These are phyloP conservation scores for Epicoccum sorghinum DNA, from an alignment of 2,329 filamentous ascomycete species.

Conservation along the genomic window DNA sequence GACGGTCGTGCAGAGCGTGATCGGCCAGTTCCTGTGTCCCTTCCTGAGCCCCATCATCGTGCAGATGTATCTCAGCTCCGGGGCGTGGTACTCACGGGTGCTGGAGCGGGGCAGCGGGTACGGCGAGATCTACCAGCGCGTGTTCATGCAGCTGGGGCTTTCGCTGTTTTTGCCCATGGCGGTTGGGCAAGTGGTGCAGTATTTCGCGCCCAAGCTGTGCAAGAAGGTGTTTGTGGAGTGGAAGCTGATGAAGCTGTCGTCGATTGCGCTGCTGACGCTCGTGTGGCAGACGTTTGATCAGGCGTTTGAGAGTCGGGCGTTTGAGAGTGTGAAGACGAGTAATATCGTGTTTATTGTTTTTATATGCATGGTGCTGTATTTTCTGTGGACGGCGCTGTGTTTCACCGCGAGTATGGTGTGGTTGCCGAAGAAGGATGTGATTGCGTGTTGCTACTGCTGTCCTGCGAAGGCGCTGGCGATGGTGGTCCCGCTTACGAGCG, in stretches of 20 bases:
- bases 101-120: conserved; percentile 62
- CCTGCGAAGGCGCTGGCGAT: conserved; percentile 75
- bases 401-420: conserved; percentile 60
- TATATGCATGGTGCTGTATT: conserved; percentile 68
- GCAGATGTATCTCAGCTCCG: conserved; percentile 63
- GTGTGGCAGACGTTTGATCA: conserved; percentile 72
- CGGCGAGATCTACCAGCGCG: conserved; percentile 66
- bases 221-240: conserved; percentile 59
- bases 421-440: conserved; percentile 65
- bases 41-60: conserved; percentile 71
- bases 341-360: conserved; percentile 72
- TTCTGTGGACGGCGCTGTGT: conserved; percentile 68
- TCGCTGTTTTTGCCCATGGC: conserved; percentile 69
- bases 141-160: conserved; percentile 71
- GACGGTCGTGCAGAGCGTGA: conserved; percentile 66
- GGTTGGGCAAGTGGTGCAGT: conserved; percentile 66
- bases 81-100: conserved; percentile 60
- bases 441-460: conserved; percentile 75
- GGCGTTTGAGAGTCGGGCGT: conserved; percentile 67
- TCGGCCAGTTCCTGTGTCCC: conserved; percentile 72
- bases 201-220: conserved; percentile 60
- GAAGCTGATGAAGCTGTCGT: conserved; percentile 52
- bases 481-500: conserved; percentile 70
- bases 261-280: conserved; percentile 55
- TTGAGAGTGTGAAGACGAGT: conserved; percentile 62